Evolutionary conservation across 345 rosid species (phyloP), one percentile per base, ranked within the genome.

Genomic region (Bruguiera sexangula): DNA sequence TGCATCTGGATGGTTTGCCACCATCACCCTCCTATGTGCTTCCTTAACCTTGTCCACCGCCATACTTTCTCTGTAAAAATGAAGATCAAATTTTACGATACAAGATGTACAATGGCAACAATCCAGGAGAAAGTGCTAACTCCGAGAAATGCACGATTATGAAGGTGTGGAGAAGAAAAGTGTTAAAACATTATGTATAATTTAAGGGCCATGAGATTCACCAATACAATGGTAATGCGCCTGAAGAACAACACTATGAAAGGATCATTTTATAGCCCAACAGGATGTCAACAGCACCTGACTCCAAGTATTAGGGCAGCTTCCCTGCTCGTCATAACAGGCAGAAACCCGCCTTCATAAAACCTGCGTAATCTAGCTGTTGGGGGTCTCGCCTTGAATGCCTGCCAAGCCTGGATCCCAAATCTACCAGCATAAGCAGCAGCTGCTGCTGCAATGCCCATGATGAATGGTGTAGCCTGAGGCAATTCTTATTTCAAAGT

Each of bases 1-100:
- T 8, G 80, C 78, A 66, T 84, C 85, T 1, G 85, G 85, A 66
- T 81, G 83, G 73, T 79, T 84, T 1, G 82, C 85, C 65, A 70
- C 51, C 78, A 81, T 81, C 60, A 79, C 73, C 52, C 69, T 77
- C 64, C 78, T 15, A 59, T 79, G 80, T 20, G 85, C 83, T 69
- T 54, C 87, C 75, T 63, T 75, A 2, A 84, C 69, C 75, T 75
- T 81, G 22, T 81, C 73, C 20, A n/a, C 37, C 3, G 70, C 50
- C 5, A 70, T 66, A 1, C 71, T 72, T 34, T 79, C 79, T 29
- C 83, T 70, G 60, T 22, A 8, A 58, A 27, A 21, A 8, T 7
- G 20, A 54, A 6, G 11, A 54, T 4, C 4, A 55, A 9, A 5
- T 21, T 56, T 24, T 15, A 57, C 46, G 29, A 6, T 11, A 57